Evolutionary conservation across 2,329 filamentous ascomycete species (phyloP), one percentile per base, ranked within the genome.

Genomic region (Fusarium mundagurra): DNA sequence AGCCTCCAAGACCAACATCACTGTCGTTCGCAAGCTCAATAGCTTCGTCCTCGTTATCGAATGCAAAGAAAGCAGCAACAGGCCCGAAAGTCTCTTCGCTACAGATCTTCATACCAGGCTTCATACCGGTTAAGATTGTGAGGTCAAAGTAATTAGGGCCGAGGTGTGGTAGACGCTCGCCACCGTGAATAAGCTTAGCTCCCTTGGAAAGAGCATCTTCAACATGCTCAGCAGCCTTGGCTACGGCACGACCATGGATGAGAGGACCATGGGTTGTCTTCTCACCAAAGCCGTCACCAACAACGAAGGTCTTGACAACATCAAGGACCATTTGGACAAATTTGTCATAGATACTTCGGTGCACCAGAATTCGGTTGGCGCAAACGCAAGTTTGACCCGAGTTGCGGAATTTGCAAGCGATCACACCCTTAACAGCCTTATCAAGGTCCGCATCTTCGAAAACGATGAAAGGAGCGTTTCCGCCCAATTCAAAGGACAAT

Each of bases 361-460:
- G 90, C 9, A 91, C 85, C 73, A 89, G 90, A 66, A 91, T 86
- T 6, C 89, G 84, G 81, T 91, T 91, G 39, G 88, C 88, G 72
- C 88, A 89, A 39, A 93, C 91, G 78, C 92, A 94, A 0, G 92
- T 93, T 83, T 94, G 92, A 38, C 92, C 92, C 4, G 90, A 92
- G 75, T 88, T 90, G 61, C 92, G 89, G 86, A 93, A 94, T 80
- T 94, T 94, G 74, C 88, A 91, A 38, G 89, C 83, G 51, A 94
- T 88, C 36, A 91, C 89, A 22, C 91, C 92, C 4, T 86, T 83
- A 9, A 94, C 91, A 2, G 92, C 92, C 17, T 85, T 84, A 57
- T 93, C 91, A n/a, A 94, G 84, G 77, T 94, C 90, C 22, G 92
- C 89, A 76, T 94, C 92, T 74, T 94, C 92, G 76, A 94, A 94